Conservation (phyloP, 352 stramenopile genomes). For the Phytopythium cucurbitacearum region DNA sequence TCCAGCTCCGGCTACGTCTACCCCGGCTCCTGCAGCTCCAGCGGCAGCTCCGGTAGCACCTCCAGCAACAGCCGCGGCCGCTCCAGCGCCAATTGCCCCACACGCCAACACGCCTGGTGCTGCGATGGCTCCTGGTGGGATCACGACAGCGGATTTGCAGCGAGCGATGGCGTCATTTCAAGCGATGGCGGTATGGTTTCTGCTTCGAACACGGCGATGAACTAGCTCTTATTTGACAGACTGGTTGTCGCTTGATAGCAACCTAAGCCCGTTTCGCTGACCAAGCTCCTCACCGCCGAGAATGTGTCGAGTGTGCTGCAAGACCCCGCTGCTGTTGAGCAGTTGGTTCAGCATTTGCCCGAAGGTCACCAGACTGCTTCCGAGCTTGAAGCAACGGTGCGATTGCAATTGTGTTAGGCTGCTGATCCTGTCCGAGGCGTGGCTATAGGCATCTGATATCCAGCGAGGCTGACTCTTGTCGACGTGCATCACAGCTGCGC, state of each 20-base stretch:
- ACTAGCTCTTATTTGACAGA: neutral
- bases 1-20: constrained; percentile 3
- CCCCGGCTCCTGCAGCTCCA: constrained; percentile 5
- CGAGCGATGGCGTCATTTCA: constrained; percentile 84
- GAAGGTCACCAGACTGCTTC: constrained; percentile 72
- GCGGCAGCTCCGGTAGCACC: constrained; percentile 9
- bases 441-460: too few relatives aligned
- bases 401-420: neutral
- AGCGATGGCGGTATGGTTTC: constrained; percentile 36
- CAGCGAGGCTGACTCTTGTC: neutral
- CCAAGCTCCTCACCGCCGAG: constrained; percentile 54
- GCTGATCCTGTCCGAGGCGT: neutral
- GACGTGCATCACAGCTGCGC: constrained; percentile 29
- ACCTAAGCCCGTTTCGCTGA: constrained; percentile 56
- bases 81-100: constrained; percentile 11
- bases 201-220: too few relatives aligned
- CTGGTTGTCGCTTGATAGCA: constrained; percentile 21
- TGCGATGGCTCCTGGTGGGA: constrained; percentile 10
- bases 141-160: constrained; percentile 83
- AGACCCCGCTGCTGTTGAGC: constrained; percentile 49
- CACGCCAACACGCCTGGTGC: constrained; percentile 12
- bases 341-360: constrained; percentile 67
- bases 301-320: constrained; percentile 57
- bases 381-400: constrained; percentile 73
- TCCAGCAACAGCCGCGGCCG: constrained; percentile 6